A percentile compares a stretch with the other conserved stretches of the same genome.
Evolutionary conservation across 1,284 basidiomycete species (phyloP).

Genomic region (Serendipita sp.): DNA sequence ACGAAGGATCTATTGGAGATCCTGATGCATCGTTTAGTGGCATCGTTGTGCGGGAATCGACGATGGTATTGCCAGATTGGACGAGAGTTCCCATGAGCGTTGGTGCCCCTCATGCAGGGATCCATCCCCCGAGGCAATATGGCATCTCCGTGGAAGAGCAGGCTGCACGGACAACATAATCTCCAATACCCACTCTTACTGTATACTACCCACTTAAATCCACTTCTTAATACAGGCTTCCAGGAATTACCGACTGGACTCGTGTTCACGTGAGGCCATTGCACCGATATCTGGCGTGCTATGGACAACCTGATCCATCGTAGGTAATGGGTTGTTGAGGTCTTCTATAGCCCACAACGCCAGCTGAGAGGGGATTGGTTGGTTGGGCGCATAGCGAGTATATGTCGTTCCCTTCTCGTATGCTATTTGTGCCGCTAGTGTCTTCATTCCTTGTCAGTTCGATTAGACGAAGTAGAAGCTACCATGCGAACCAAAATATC

Average conservation of each 20-base stretch:
- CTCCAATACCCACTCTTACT: no score
- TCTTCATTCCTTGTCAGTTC: conserved; percentile 25
- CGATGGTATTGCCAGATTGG: conserved; percentile 61
- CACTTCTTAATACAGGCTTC: no score
- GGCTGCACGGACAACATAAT: no score
- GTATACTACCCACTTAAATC: no score
- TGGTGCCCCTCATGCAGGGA: conserved; percentile 41
- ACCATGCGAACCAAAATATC: conserved; percentile 52
- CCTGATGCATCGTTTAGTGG: conserved; percentile 17
- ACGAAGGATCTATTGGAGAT: conserved; percentile 41
- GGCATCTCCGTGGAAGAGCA: neutral
- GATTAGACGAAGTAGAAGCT: neutral
- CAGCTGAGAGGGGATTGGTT: conserved; percentile 16
- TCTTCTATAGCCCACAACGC: neutral
- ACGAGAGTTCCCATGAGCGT: conserved; percentile 44
- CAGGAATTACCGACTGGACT: no score
- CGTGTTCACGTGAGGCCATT: no score
- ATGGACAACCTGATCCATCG: neutral
- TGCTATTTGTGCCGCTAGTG: conserved; percentile 42
- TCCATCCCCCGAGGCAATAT: neutral
- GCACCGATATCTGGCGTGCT: neutral
- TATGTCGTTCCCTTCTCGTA: conserved; percentile 34
- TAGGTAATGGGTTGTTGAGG: neutral
- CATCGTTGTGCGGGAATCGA: conserved; percentile 24
- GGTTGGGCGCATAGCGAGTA: conserved; percentile 34